A percentile compares a stretch with the other conserved stretches of the same genome.
These are phyloP conservation scores for Phytophthora crassamura DNA, from an alignment of 352 stramenopile species.

Conservation along the genomic window DNA sequence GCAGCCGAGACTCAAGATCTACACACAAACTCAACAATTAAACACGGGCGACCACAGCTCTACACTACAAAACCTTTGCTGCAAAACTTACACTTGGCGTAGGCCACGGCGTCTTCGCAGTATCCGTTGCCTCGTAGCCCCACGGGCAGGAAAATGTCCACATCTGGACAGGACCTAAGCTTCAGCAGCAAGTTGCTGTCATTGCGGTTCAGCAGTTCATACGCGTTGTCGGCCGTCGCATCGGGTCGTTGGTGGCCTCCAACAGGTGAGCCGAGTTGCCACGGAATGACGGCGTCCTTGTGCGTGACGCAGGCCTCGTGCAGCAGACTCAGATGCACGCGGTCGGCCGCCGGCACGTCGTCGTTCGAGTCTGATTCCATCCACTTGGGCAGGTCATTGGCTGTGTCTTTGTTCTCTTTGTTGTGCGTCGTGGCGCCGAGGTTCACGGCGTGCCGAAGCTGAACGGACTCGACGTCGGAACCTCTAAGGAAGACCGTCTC, in stretches of 20 bases:
- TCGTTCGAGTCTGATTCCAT: neutral
- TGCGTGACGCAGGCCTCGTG: slow-evolving; percentile 43
- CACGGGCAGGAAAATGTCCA: slow-evolving; percentile 68
- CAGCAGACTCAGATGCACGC: slow-evolving; percentile 43
- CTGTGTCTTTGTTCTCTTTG: neutral
- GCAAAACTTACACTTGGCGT: slow-evolving; percentile 56
- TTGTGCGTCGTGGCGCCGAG: slow-evolving; percentile 1
- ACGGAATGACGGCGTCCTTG: slow-evolving; percentile 41
- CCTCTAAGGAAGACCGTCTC: slow-evolving; percentile 19
- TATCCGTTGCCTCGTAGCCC: slow-evolving; percentile 65
- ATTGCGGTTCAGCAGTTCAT: slow-evolving; percentile 23
- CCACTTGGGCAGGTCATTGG: neutral
- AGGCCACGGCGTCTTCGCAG: slow-evolving; percentile 71
- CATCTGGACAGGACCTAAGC: slow-evolving; percentile 54
- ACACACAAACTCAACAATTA: neutral
- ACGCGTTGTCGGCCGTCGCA: slow-evolving; percentile 11
- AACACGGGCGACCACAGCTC: neutral
- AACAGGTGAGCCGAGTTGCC: slow-evolving; percentile 30
- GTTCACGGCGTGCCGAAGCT: slow-evolving; percentile 8
- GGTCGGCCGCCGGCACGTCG: slow-evolving; percentile 29
- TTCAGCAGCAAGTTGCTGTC: slow-evolving; percentile 47
- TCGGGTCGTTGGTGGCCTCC: slow-evolving; percentile 9
- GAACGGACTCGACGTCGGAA: neutral
- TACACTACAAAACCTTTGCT: neutral
- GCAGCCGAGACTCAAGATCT: slow-evolving; percentile 47